Evolutionary conservation across 78 protist species (phyloP), one percentile per base, ranked within the genome.

Genomic region (Emiliania huxleyi): DNA sequence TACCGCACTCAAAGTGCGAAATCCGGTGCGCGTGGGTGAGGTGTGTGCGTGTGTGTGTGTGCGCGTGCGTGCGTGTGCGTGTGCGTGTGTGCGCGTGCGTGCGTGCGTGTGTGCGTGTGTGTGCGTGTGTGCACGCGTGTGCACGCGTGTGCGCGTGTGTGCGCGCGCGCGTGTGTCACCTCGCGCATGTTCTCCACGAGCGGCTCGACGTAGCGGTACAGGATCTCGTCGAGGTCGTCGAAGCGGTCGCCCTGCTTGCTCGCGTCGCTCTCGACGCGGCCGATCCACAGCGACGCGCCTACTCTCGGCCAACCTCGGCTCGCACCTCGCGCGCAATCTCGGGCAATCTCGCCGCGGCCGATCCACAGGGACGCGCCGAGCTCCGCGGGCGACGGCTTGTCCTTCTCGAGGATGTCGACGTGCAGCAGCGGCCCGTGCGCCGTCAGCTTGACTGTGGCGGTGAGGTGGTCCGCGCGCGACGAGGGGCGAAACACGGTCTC

Each of bases 361-460:
- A 71, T 5, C 42, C 35, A 71, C 48, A 77, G 87, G n/a, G 48
- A 6, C 33, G 19, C 29, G 19, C 87, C 87, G 4, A 77, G 87
- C 87, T 77, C 43, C n/a, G 45, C 87, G 37, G 87, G 25, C 8
- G 87, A 42, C 22, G 87, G 49, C 87, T 77, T 77, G 87, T 42
- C 46, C 48, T 42, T 22, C 46, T 77, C 87, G 37, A 11, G 33
- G 4, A 77, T 42, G 46, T 77, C 87, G 2, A 77, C n/a, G 87
- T 77, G 87, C 35, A 77, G 48, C 43, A 71, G 42, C 37, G 81
- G 42, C 44, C 81, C 81, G 1, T 15, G 12, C 81, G 42, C 21
- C 42, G 42, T 29, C 44, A 18, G 19, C 42, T 71, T 71, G 38
- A 77, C 6, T 26, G 49, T 23, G n/a, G 45, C 49, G n/a, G 87